A percentile compares a stretch with the other conserved stretches of the same genome.
Conservation (phyloP, 495 filamentous ascomycete genomes). For the Podospora anserina region DNA sequence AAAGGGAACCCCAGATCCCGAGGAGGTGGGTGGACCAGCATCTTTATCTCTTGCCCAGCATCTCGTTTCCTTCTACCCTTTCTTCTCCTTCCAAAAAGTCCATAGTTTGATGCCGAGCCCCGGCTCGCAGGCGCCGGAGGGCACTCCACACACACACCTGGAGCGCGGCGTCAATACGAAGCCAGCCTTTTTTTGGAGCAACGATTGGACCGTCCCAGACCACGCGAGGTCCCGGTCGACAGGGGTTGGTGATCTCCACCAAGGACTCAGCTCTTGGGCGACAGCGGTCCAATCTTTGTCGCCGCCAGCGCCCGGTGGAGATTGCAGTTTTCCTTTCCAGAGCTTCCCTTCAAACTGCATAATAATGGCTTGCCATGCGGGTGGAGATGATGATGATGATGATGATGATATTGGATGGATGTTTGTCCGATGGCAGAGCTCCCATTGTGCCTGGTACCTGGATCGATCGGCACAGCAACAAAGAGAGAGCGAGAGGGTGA, state of each 20-base stretch:
- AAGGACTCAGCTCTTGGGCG: neutral
- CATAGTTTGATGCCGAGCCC: conserved; percentile 6
- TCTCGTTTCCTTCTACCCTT: neutral
- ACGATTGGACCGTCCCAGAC: conserved; percentile 5
- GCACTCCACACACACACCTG: neutral
- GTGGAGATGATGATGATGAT: neutral
- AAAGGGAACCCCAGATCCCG: neutral
- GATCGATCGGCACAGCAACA: neutral
- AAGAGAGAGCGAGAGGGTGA: neutral
- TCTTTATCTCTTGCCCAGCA: conserved; percentile 11
- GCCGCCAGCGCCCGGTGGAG: neutral
- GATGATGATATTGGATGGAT: neutral
- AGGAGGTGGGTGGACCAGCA: neutral
- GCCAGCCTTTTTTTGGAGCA: neutral
- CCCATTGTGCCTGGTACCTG: neutral
- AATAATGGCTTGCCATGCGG: neutral
- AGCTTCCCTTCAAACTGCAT: neutral
- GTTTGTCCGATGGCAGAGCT: neutral
- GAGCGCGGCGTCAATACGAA: conserved; percentile 15
- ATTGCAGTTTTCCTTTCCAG: neutral
- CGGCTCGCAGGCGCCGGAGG: conserved; percentile 1
- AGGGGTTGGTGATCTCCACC: conserved; percentile 2
- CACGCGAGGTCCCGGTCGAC: neutral
- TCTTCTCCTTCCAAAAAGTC: neutral
- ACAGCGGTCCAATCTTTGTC: neutral